Percentiles rank a stretch among this genome's conserved stretches.
Evolutionary conservation across 2,329 filamentous ascomycete genomes (phyloP).

Genomic region (Penicillium sp.): DNA sequence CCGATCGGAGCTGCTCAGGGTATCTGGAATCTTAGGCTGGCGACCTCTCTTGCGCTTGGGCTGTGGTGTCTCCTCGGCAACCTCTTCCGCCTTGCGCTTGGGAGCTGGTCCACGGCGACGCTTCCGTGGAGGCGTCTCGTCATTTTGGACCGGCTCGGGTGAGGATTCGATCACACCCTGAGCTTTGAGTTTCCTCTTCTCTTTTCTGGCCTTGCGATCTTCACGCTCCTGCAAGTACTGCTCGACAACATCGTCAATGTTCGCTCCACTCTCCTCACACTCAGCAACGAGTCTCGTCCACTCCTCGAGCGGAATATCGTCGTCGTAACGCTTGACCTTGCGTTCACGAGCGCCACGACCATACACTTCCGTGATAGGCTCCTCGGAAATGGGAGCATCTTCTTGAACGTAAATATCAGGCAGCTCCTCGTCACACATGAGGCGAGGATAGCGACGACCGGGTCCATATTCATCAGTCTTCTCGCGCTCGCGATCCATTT

Average conservation of each 20-base stretch:
- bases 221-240: slow-evolving; percentile 67
- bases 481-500: slow-evolving; percentile 70
- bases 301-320: slow-evolving; percentile 96
- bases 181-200: slow-evolving; percentile 32
- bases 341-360: slow-evolving; percentile 93
- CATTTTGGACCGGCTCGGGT: slow-evolving; percentile 70
- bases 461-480: slow-evolving; percentile 66
- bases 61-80: slow-evolving; percentile 69
- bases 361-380: slow-evolving; percentile 64
- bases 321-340: slow-evolving; percentile 90
- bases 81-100: slow-evolving; percentile 80
- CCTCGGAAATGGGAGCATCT: slow-evolving; percentile 71
- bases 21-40: slow-evolving; percentile 62
- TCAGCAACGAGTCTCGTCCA: slow-evolving; percentile 58
- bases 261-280: slow-evolving; percentile 1
- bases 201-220: slow-evolving; percentile 70
- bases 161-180: slow-evolving; percentile 56
- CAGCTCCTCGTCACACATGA: slow-evolving; percentile 81
- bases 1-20: slow-evolving; percentile 63
- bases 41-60: slow-evolving; percentile 71
- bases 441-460: slow-evolving; percentile 61
- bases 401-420: slow-evolving; percentile 92
- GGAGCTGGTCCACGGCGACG: slow-evolving; percentile 73
- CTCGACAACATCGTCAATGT: slow-evolving; percentile 77
- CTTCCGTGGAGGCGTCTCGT: slow-evolving; percentile 71